Percentiles rank a stretch among this genome's conserved stretches.
Evolutionary conservation across 2,329 filamentous ascomycete species (phyloP).

Genomic region (Rhynchosporium graminicola): DNA sequence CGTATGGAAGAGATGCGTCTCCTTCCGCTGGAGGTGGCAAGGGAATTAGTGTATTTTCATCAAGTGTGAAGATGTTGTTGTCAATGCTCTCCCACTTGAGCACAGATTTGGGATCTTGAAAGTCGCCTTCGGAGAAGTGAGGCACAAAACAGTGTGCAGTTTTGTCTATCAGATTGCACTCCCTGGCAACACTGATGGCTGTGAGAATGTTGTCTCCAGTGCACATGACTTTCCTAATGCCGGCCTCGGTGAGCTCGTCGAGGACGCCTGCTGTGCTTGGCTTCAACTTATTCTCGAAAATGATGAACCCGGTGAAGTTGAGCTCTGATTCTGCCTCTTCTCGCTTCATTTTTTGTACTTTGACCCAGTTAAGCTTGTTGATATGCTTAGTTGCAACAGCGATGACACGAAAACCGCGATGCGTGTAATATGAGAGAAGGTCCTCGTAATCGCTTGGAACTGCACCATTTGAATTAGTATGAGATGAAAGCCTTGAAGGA

Average conservation of each 20-base stretch:
- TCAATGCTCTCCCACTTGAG: conserved; percentile 96
- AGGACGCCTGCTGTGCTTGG: conserved; percentile 80
- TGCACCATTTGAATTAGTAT: conserved; percentile 36
- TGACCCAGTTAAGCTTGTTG: conserved; percentile 86
- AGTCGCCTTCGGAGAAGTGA: conserved; percentile 79
- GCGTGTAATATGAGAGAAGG: conserved; percentile 85
- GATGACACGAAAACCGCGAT: conserved; percentile 94
- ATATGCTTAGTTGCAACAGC: conserved; percentile 90
- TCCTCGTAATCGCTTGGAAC: conserved; percentile 90
- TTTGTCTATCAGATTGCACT: conserved; percentile 80
- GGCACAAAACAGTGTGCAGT: conserved; percentile 91
- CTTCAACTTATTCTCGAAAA: conserved; percentile 99
- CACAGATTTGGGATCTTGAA: conserved; percentile 69
- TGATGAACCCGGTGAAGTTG: conserved; percentile 92
- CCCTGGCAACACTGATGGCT: conserved; percentile 90
- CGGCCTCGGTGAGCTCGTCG: conserved; percentile 76
- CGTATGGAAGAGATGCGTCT: conserved; percentile 83
- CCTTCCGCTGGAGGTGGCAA: conserved; percentile 66
- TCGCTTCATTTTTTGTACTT: conserved; percentile 90
- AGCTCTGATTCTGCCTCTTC: conserved; percentile 80
- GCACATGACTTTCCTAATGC: conserved; percentile 91
- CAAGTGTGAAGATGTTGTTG: conserved; percentile 73
- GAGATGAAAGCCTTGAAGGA: conserved; percentile 5
- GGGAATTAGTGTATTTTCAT: conserved; percentile 78
- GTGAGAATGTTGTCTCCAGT: conserved; percentile 98